Percentiles rank a stretch among this genome's conserved stretches.
Evolutionary conservation across 345 rosid species (phyloP).

Genomic region (Luvunga scandens): DNA sequence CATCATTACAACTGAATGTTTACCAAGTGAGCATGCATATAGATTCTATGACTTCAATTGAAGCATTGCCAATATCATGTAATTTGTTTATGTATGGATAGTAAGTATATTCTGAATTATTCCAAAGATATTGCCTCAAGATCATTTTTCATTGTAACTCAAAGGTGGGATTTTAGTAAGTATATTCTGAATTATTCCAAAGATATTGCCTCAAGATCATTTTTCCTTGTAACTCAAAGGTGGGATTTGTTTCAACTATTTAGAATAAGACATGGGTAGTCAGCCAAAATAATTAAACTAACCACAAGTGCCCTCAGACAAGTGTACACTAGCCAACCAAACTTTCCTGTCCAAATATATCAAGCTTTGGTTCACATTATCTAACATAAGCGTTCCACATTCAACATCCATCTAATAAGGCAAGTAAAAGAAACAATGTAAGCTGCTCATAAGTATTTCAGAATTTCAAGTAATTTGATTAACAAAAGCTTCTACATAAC

Average conservation of each 20-base stretch:
- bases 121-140: background rate
- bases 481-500: slow-evolving; percentile 59
- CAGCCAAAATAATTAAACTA: background rate
- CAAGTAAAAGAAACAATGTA: background rate
- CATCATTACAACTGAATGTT: background rate
- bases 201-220: background rate
- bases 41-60: background rate
- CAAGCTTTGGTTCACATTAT: background rate
- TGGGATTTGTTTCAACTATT: background rate
- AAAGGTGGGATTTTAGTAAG: background rate
- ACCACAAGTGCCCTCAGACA: background rate
- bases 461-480: slow-evolving; percentile 29
- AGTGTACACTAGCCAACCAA: background rate
- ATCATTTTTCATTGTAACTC: background rate
- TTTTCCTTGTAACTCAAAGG: background rate
- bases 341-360: background rate
- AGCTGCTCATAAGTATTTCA: background rate
- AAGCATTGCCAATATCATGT: background rate
- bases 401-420: slow-evolving; percentile 10
- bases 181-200: background rate
- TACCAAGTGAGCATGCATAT: background rate
- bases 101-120: background rate
- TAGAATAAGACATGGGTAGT: background rate
- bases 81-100: background rate
- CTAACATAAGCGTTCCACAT: slow-evolving; percentile 7